Conservation (phyloP, 371 early-diverging fungal species). For the Smittium mucronatum region DNA sequence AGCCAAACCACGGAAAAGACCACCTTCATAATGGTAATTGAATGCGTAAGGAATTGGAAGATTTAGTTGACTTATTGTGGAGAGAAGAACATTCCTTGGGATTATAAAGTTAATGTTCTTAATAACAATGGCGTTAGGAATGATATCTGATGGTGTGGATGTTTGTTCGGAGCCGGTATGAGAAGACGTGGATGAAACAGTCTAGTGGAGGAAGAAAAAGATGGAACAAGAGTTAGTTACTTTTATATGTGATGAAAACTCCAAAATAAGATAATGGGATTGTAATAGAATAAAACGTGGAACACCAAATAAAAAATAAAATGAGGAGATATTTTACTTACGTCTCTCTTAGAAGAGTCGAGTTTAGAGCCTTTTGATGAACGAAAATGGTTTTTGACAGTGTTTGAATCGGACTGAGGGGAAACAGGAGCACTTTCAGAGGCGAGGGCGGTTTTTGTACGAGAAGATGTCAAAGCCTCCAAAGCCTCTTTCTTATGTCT, state of each 20-base stretch:
- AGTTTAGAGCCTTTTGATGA: no score
- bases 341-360: no score
- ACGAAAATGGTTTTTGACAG: no score
- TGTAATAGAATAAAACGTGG: no score
- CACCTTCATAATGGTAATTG: conserved; percentile 69
- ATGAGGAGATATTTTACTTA: no score
- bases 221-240: no score
- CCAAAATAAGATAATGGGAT: no score
- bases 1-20: conserved; percentile 64
- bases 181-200: neutral
- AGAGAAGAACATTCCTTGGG: conserved; percentile 56
- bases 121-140: conserved; percentile 65
- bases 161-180: neutral
- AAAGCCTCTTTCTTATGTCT: neutral
- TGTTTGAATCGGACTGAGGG: no score
- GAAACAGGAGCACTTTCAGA: no score
- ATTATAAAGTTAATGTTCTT: conserved; percentile 72
- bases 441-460: neutral
- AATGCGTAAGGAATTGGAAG: conserved; percentile 66
- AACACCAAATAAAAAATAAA: no score
- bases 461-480: neutral
- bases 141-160: conserved; percentile 34
- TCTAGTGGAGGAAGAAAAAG: no score
- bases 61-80: conserved; percentile 45
- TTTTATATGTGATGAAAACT: no score